A percentile compares a stretch with the other conserved stretches of the same genome.
phyloP scores from a whole-genome alignment of 768 basidiomycete species.

The Pulveroboletus ravenelii region DNA sequence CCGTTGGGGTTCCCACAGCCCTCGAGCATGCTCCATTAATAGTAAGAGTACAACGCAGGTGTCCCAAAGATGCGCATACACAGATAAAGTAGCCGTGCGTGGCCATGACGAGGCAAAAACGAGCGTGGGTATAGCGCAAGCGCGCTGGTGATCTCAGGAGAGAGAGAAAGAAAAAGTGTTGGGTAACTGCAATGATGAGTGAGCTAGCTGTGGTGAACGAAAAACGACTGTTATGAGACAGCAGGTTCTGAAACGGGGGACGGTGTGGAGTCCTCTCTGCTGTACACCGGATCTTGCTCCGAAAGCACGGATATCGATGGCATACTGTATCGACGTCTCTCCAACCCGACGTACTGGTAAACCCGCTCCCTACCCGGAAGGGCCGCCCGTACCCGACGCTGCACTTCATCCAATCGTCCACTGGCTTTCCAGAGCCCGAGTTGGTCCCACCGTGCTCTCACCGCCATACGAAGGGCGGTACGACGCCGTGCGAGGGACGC shows the following conservation, averaged over 20 bases:
- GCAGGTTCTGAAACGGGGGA: conserved; percentile 9
- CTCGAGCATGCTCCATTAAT: too few species aligned
- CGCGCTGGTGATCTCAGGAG: too few species aligned
- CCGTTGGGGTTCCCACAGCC: too few species aligned
- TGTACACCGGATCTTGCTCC: background rate
- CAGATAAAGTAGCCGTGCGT: too few species aligned
- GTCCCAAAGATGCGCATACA: too few species aligned
- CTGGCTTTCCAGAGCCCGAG: conserved; percentile 22
- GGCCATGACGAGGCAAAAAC: too few species aligned
- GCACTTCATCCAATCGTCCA: conserved; percentile 25
- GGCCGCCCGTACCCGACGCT: conserved; percentile 27
- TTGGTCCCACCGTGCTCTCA: conserved; percentile 29
- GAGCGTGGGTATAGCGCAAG: too few species aligned
- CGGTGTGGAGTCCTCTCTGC: background rate
- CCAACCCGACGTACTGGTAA: conserved; percentile 30
- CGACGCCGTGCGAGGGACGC: conserved; percentile 26
- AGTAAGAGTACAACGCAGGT: too few species aligned
- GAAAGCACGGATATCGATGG: background rate
- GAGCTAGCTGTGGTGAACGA: background rate
- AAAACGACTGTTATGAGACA: conserved; percentile 4
- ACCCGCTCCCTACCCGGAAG: conserved; percentile 26
- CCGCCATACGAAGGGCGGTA: conserved; percentile 23
- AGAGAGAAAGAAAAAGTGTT: too few species aligned
- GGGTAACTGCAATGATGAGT: too few species aligned
- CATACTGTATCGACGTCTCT: background rate